A percentile compares a stretch with the other conserved stretches of the same genome.
phyloP scores from a whole-genome alignment of 2,329 filamentous ascomycete species.

The Xylaria sp. region DNA sequence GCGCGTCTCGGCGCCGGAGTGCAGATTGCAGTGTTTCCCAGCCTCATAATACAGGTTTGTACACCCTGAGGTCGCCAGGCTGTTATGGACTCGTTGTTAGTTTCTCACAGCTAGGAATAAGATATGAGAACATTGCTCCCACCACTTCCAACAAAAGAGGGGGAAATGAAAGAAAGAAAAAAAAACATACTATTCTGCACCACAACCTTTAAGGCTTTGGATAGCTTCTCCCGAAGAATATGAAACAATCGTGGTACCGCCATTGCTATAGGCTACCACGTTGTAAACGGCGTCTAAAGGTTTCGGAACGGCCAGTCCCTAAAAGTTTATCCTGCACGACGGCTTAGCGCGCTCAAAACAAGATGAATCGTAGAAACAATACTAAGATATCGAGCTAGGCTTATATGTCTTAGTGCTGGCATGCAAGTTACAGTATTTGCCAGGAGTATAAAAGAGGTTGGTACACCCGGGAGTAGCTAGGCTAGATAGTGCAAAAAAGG shows the following conservation, averaged over 20 bases:
- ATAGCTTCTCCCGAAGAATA: conserved; percentile 21
- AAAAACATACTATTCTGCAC: conserved; percentile 24
- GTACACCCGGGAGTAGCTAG: not conserved
- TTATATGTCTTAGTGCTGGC: conserved; percentile 17
- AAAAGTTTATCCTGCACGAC: conserved; percentile 13
- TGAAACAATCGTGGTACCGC: conserved; percentile 20
- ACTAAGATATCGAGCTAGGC: conserved; percentile 14
- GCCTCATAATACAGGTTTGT: conserved; percentile 27
- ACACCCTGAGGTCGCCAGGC: conserved; percentile 11
- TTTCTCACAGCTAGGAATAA: too few relatives aligned
- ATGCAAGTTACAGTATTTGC: conserved; percentile 18
- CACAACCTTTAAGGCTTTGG: conserved; percentile 15
- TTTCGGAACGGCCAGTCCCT: conserved; percentile 18
- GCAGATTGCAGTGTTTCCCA: conserved; percentile 18
- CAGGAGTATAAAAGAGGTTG: conserved; percentile 13
- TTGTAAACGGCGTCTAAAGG: conserved; percentile 22
- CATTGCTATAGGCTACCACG: conserved; percentile 22
- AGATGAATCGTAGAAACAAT: conserved; percentile 15
- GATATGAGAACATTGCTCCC: too few relatives aligned
- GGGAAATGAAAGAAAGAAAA: too few relatives aligned
- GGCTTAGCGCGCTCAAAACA: conserved; percentile 20
- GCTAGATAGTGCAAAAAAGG: not conserved
- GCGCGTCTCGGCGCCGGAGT: conserved; percentile 18
- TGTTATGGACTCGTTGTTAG: conserved; percentile 16
- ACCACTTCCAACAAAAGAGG: too few relatives aligned